Percentiles rank a stretch among this genome's conserved stretches.
Conservation (phyloP, 805 yeast species). For the Kodamaea hsintzibuensis region DNA sequence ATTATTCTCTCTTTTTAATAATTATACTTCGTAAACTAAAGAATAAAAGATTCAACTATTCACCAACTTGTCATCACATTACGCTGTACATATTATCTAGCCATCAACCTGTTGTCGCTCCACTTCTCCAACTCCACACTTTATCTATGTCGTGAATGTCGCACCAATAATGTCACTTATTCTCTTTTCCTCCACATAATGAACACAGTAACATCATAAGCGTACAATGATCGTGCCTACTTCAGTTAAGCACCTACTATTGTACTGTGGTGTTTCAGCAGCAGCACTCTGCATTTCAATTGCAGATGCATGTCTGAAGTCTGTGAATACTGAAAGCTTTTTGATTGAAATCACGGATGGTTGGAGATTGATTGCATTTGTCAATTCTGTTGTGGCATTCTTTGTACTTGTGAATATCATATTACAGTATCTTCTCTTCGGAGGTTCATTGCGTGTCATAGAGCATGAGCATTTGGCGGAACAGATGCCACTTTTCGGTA, state of each 20-base stretch:
- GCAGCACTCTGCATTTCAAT: neutral
- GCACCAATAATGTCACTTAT: neutral
- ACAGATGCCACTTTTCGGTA: conserved; percentile 32
- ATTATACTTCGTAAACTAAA: too few species aligned
- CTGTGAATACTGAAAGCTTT: conserved; percentile 26
- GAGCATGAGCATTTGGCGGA: conserved; percentile 68
- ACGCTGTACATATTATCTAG: too few species aligned
- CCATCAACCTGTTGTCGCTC: too few species aligned
- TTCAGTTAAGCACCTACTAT: neutral
- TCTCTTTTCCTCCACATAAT: neutral
- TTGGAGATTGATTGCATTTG: conserved; percentile 25
- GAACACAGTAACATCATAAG: neutral
- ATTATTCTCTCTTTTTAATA: too few species aligned
- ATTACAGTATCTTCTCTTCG: conserved; percentile 26
- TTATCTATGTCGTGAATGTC: neutral
- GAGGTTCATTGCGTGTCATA: conserved; percentile 72
- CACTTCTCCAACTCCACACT: neutral
- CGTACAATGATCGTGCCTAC: neutral
- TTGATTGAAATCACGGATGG: conserved; percentile 34
- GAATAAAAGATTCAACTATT: too few species aligned
- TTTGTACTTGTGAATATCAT: conserved; percentile 6
- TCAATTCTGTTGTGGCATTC: conserved; percentile 25
- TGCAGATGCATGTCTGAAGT: conserved; percentile 2
- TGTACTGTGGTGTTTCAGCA: conserved; percentile 2
- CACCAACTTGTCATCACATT: too few species aligned